These are phyloP conservation scores for Fusarium hainanense DNA, from an alignment of 2,329 filamentous ascomycete species.

Conservation along the genomic window DNA sequence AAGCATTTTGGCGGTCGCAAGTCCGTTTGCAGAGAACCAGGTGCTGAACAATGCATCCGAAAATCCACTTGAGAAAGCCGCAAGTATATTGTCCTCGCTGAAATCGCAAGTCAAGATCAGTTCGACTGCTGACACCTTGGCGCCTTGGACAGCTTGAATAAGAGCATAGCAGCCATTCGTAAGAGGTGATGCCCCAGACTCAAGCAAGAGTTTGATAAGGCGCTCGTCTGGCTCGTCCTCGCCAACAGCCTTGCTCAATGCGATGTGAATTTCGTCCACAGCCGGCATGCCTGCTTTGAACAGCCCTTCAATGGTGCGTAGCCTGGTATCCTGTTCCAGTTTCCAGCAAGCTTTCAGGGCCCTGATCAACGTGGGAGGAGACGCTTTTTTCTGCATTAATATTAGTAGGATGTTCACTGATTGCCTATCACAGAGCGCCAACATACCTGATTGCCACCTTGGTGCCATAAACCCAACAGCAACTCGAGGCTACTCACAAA, in stretches of 20 bases:
- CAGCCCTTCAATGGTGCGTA: slow-evolving; percentile 61
- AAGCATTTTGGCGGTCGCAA: slow-evolving; percentile 60
- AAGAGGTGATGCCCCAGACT: slow-evolving; percentile 63
- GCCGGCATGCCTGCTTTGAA: slow-evolving; percentile 62
- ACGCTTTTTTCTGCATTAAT: slow-evolving; percentile 56
- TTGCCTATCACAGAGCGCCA: neutral
- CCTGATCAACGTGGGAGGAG: slow-evolving; percentile 59
- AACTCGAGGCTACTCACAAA: slow-evolving; percentile 62
- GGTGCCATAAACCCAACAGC: slow-evolving; percentile 60
- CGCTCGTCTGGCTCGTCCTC: slow-evolving; percentile 62
- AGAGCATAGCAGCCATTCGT: slow-evolving; percentile 64
- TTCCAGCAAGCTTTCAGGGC: slow-evolving; percentile 67
- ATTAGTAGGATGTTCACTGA: slow-evolving; percentile 14
- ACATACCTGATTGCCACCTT: slow-evolving; percentile 56
- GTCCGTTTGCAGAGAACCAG: slow-evolving; percentile 62
- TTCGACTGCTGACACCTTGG: slow-evolving; percentile 53
- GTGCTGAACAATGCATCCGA: slow-evolving; percentile 51
- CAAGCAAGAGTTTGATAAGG: slow-evolving; percentile 60
- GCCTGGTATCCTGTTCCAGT: slow-evolving; percentile 60
- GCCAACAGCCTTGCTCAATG: slow-evolving; percentile 64
- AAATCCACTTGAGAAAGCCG: slow-evolving; percentile 60
- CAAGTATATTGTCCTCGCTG: slow-evolving; percentile 56
- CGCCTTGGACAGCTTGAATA: slow-evolving; percentile 59
- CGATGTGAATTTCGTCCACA: slow-evolving; percentile 62
- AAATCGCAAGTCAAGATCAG: slow-evolving; percentile 58